Percentiles rank a stretch among this genome's conserved stretches.
phyloP scores from a whole-genome alignment of 805 yeast genomes.

The Kazachstania kunashirensis region DNA sequence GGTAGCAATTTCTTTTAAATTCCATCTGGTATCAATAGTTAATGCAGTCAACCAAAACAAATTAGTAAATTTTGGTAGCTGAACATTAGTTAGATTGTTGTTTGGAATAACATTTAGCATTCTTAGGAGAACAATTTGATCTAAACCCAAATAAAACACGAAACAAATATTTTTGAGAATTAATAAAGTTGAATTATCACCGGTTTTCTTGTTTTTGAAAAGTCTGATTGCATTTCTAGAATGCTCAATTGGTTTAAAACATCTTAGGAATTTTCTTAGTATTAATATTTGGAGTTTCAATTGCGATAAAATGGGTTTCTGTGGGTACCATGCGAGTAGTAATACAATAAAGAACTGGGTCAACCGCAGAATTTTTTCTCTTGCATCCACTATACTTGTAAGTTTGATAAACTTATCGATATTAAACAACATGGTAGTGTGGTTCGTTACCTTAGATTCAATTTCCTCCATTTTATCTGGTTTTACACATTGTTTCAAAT shows the following conservation, averaged over 20 bases:
- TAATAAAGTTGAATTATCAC: no score
- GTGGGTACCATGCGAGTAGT: slow-evolving; percentile 26
- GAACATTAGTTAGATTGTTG: slow-evolving; percentile 35
- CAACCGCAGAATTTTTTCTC: background rate
- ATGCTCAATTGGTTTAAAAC: slow-evolving; percentile 69
- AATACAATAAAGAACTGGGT: background rate
- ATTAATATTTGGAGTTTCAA: slow-evolving; percentile 41
- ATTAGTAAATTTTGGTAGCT: slow-evolving; percentile 46
- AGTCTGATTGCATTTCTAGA: slow-evolving; percentile 54
- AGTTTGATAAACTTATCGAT: background rate
- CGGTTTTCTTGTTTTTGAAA: slow-evolving; percentile 58
- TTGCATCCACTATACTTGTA: background rate
- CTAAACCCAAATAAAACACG: slow-evolving; percentile 52
- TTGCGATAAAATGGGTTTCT: slow-evolving; percentile 19
- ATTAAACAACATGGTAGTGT: no score
- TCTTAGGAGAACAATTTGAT: slow-evolving; percentile 48
- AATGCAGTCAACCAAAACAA: slow-evolving; percentile 73
- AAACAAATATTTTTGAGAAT: slow-evolving; percentile 48
- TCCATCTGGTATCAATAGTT: slow-evolving; percentile 48
- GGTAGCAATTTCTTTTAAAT: slow-evolving; percentile 43
- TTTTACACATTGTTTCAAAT: no score
- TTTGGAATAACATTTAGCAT: slow-evolving; percentile 40
- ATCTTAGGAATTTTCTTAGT: slow-evolving; percentile 74
- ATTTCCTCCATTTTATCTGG: no score
- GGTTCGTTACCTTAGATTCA: no score